A percentile compares a stretch with the other conserved stretches of the same genome.
phyloP scores from a whole-genome alignment of 2,329 filamentous ascomycete species.

The Camptophora hylomeconis region DNA sequence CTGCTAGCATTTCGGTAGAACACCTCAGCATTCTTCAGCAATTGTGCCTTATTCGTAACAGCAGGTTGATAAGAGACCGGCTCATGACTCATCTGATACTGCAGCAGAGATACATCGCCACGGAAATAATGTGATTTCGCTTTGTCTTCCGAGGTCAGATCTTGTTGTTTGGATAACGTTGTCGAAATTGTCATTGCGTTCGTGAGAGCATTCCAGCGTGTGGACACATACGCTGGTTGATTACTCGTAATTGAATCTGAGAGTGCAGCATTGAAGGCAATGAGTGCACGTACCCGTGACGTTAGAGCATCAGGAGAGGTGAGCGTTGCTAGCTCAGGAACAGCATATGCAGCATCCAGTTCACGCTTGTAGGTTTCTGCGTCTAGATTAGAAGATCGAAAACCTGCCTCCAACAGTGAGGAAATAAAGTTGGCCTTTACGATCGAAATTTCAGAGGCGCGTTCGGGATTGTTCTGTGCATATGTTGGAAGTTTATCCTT shows the following conservation, averaged over 20 bases:
- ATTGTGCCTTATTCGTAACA: slow-evolving; percentile 30
- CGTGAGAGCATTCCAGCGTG: slow-evolving; percentile 40
- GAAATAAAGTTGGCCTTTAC: slow-evolving; percentile 44
- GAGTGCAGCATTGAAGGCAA: slow-evolving; percentile 39
- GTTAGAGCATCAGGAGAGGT: slow-evolving; percentile 37
- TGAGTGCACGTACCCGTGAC: slow-evolving; percentile 43
- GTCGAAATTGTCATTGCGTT: slow-evolving; percentile 38
- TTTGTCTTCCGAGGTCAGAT: slow-evolving; percentile 30
- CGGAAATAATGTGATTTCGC: slow-evolving; percentile 41
- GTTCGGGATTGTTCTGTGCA: slow-evolving; percentile 24
- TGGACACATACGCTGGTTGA: slow-evolving; percentile 18
- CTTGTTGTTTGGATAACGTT: slow-evolving; percentile 37
- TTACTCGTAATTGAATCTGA: slow-evolving; percentile 21
- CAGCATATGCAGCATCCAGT: slow-evolving; percentile 27
- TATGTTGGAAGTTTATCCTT: slow-evolving; percentile 42
- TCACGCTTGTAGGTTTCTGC: slow-evolving; percentile 39
- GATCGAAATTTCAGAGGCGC: slow-evolving; percentile 39
- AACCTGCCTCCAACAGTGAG: slow-evolving; percentile 44
- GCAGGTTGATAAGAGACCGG: slow-evolving; percentile 31
- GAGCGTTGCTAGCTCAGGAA: slow-evolving; percentile 26
- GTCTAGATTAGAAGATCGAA: slow-evolving; percentile 37
- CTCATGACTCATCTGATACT: slow-evolving; percentile 37
- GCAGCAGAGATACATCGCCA: slow-evolving; percentile 43
- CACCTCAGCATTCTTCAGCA: slow-evolving; percentile 43
- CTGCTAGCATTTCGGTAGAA: slow-evolving; percentile 42